phyloP scores from a whole-genome alignment of 352 stramenopile genomes.

The Elongisporangium prolatum region DNA sequence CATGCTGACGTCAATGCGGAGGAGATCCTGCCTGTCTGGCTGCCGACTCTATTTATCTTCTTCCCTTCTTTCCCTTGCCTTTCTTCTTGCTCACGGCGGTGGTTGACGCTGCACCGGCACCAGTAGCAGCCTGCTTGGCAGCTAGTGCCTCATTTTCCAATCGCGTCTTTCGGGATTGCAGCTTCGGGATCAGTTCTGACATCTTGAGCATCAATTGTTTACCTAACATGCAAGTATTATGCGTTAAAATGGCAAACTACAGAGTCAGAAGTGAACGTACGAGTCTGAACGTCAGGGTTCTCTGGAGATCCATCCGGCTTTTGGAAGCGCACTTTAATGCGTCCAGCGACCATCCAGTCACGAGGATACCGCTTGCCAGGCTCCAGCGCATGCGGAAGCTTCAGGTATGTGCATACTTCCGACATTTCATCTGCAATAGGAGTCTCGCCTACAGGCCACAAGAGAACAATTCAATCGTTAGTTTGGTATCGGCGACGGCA shows the following conservation, averaged over 20 bases:
- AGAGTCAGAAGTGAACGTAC: constrained; percentile 13
- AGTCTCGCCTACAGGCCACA: constrained; percentile 21
- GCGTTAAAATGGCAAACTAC: too few species aligned
- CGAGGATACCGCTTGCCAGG: constrained; percentile 78
- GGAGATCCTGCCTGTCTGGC: background rate
- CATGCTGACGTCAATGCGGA: background rate
- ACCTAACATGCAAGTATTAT: too few species aligned
- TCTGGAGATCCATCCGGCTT: constrained; percentile 54
- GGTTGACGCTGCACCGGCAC: constrained; percentile 1
- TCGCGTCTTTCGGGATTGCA: constrained; percentile 73
- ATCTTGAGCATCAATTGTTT: constrained; percentile 85
- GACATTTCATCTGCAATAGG: constrained; percentile 79
- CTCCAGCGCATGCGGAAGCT: constrained; percentile 79
- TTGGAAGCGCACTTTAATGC: constrained; percentile 66
- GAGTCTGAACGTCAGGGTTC: constrained; percentile 62
- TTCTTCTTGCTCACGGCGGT: constrained; percentile 71
- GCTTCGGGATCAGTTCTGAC: constrained; percentile 81
- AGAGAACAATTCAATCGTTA: background rate
- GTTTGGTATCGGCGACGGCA: background rate
- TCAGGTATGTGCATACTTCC: constrained; percentile 78
- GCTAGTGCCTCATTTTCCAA: constrained; percentile 69
- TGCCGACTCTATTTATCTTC: constrained; percentile 53
- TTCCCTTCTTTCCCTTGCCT: constrained; percentile 79
- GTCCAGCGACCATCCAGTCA: constrained; percentile 68
- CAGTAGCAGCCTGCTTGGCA: constrained; percentile 36